Evolutionary conservation across 345 rosid genomes (phyloP).

Genomic region (Melaleuca alternifolia): DNA sequence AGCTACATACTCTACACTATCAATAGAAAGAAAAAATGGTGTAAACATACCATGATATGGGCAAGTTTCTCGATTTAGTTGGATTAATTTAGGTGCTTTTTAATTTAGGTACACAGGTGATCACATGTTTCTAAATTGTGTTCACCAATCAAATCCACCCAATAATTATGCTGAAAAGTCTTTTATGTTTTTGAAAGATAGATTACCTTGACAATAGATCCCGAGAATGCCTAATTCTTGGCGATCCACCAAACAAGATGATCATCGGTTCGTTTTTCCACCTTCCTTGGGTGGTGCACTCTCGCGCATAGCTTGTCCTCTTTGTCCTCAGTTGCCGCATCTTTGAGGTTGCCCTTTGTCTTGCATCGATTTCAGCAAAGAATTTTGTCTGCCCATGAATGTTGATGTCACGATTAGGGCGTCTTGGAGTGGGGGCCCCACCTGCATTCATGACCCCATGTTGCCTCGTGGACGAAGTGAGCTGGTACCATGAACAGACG

Average conservation of each 20-base stretch:
- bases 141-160: neutral
- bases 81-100: neutral
- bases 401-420: neutral
- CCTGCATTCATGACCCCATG: neutral
- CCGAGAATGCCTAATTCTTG: neutral
- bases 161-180: neutral
- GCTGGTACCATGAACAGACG: neutral
- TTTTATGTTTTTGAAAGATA: neutral
- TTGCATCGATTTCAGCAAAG: neutral
- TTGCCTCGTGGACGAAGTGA: neutral
- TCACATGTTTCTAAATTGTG: neutral
- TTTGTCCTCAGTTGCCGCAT: neutral
- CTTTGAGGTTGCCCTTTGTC: too few relatives aligned
- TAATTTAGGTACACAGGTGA: neutral
- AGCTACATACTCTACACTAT: neutral
- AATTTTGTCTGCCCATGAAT: neutral
- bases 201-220: neutral
- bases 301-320: neutral
- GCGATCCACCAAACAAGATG: neutral
- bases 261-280: neutral
- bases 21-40: neutral
- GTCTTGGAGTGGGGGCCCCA: neutral
- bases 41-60: neutral
- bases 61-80: neutral
- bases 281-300: neutral